phyloP scores from a whole-genome alignment of 352 stramenopile species.

The Elongisporangium senticosum region DNA sequence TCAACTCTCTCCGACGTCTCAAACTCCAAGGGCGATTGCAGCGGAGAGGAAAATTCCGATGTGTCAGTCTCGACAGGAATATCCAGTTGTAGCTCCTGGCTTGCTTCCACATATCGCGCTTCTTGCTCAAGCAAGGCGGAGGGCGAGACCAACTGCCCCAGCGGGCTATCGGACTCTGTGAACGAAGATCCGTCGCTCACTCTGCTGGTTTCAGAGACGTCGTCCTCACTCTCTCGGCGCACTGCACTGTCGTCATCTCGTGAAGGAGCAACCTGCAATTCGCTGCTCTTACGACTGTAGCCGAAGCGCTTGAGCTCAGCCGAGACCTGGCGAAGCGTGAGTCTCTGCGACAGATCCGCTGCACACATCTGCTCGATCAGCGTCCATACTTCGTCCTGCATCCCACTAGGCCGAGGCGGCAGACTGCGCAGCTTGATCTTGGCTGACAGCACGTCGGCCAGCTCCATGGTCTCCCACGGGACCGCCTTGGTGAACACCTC shows the following conservation, averaged over 20 bases:
- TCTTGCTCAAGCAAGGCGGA: background rate
- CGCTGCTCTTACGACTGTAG: conserved; percentile 24
- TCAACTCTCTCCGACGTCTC: no score
- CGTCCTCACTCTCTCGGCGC: background rate
- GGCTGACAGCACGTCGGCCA: conserved; percentile 37
- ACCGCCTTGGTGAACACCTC: conserved; percentile 46
- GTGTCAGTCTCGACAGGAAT: background rate
- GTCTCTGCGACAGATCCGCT: conserved; percentile 32
- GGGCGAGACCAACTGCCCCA: background rate
- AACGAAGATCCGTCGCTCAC: background rate
- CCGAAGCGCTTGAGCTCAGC: conserved; percentile 40
- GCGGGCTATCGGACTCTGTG: background rate
- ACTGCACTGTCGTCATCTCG: background rate
- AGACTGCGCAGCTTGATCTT: conserved; percentile 48
- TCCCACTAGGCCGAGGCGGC: conserved; percentile 36
- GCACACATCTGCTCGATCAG: conserved; percentile 66
- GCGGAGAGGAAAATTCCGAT: background rate
- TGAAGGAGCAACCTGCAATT: conserved; percentile 3
- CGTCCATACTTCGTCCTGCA: conserved; percentile 39
- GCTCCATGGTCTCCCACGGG: conserved; percentile 44
- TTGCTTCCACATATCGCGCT: background rate
- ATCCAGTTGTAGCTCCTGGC: background rate
- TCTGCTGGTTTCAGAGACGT: background rate
- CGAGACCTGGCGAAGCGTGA: conserved; percentile 42
- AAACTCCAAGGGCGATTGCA: background rate